Percentiles rank a stretch among this genome's conserved stretches.
These are phyloP conservation scores for Athelia sp. DNA, from an alignment of 1,284 basidiomycete species.

Conservation along the genomic window DNA sequence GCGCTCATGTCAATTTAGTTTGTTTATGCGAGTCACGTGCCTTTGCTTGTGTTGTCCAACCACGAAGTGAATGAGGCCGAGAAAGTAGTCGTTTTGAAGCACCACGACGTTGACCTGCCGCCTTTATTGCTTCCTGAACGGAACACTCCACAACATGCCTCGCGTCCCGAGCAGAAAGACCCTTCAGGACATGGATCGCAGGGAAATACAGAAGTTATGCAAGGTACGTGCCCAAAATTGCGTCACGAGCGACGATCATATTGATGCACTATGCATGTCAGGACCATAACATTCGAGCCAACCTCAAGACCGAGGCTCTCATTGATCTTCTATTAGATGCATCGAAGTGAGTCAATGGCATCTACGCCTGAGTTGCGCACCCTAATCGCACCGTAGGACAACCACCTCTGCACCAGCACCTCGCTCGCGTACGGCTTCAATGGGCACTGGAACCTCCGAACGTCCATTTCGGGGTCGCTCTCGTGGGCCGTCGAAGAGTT, in stretches of 20 bases:
- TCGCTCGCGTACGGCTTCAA: conserved; percentile 26
- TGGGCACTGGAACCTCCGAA: conserved; percentile 36
- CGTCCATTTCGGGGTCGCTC: conserved; percentile 26
- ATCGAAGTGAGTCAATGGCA: conserved; percentile 33
- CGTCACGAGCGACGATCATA: background rate
- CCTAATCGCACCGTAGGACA: too few species aligned
- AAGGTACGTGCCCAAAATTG: conserved; percentile 42
- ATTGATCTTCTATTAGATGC: conserved; percentile 68
- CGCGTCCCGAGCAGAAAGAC: conserved; percentile 45
- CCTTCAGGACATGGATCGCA: conserved; percentile 60
- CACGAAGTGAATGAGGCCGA: too few species aligned
- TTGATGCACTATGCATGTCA: conserved; percentile 18
- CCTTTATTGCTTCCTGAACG: conserved; percentile 20
- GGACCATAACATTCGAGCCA: conserved; percentile 75
- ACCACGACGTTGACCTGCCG: background rate
- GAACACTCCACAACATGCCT: conserved; percentile 37
- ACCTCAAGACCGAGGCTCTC: conserved; percentile 71
- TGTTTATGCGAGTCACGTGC: too few species aligned
- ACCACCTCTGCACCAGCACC: conserved; percentile 21
- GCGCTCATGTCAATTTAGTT: too few species aligned
- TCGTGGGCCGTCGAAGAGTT: conserved; percentile 33
- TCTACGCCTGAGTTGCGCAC: background rate
- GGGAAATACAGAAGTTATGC: conserved; percentile 71
- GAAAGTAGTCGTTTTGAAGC: too few species aligned
- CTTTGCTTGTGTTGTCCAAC: too few species aligned